These are phyloP conservation scores for Triticum monococcum DNA, from an alignment of 176 grass and related monocot species.

Conservation along the genomic window DNA sequence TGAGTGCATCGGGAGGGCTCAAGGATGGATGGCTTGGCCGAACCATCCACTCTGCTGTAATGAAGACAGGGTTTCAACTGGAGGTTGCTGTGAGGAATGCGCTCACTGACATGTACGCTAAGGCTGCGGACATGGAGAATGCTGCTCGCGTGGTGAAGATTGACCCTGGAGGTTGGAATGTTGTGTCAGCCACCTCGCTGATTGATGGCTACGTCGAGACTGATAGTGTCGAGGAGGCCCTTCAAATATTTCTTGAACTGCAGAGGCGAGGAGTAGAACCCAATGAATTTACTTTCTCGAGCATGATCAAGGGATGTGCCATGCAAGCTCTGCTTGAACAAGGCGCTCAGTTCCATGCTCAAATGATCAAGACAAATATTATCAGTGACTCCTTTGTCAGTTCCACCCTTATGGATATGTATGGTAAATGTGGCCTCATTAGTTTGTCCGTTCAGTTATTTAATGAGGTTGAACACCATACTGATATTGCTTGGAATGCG, in stretches of 20 bases:
- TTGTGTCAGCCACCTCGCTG: constrained; percentile 59
- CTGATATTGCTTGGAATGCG: constrained; percentile 52
- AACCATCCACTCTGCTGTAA: constrained; percentile 38
- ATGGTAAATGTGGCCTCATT: constrained; percentile 61
- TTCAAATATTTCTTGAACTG: constrained; percentile 39
- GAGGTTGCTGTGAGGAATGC: constrained; percentile 50
- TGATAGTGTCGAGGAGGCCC: constrained; percentile 39
- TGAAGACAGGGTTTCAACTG: constrained; percentile 42
- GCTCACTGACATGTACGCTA: constrained; percentile 49
- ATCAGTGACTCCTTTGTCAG: constrained; percentile 40
- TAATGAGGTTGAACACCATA: constrained; percentile 38
- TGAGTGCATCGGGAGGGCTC: constrained; percentile 47
- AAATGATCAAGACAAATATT: constrained; percentile 52
- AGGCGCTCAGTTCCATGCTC: constrained; percentile 58
- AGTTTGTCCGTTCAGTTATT: constrained; percentile 51
- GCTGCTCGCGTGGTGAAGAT: constrained; percentile 35
- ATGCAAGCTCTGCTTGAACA: constrained; percentile 53
- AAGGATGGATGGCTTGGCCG: constrained; percentile 32
- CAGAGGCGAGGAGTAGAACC: constrained; percentile 36
- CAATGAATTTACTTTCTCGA: constrained; percentile 69
- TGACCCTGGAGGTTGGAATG: constrained; percentile 50
- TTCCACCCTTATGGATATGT: constrained; percentile 66
- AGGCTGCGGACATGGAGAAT: constrained; percentile 51
- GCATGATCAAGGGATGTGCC: constrained; percentile 71
- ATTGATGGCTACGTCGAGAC: constrained; percentile 65